These are phyloP conservation scores for Lactuca saligna DNA, from an alignment of 129 eudicot species.

Conservation along the genomic window DNA sequence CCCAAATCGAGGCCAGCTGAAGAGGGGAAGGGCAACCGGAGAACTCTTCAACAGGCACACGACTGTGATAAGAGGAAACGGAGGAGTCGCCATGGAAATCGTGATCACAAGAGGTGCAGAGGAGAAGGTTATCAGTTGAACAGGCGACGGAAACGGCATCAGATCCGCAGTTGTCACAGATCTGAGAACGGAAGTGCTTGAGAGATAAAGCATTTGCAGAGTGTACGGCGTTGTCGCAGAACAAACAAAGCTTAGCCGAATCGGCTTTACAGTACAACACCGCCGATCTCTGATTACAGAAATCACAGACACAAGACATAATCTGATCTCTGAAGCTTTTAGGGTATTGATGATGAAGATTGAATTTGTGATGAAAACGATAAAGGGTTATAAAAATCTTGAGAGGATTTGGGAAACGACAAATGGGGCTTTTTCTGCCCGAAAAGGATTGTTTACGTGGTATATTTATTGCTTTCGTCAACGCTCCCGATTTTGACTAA, in stretches of 20 bases:
- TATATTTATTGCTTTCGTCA: constrained; percentile 16
- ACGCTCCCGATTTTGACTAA: constrained; percentile 10
- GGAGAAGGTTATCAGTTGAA: constrained; percentile 56
- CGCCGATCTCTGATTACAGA: constrained; percentile 60
- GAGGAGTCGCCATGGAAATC: constrained; percentile 50
- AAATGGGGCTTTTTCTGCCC: constrained; percentile 24
- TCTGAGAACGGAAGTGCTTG: constrained; percentile 80
- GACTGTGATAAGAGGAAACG: constrained; percentile 40
- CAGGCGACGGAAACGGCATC: constrained; percentile 58
- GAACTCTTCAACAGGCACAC: constrained; percentile 47
- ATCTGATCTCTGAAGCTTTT: background rate
- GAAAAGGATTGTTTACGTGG: constrained; percentile 22
- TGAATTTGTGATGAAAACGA: constrained; percentile 2
- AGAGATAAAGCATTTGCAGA: constrained; percentile 87
- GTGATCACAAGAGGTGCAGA: constrained; percentile 61
- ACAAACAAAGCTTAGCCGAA: constrained; percentile 76
- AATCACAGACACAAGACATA: constrained; percentile 55
- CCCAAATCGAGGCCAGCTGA: constrained; percentile 62
- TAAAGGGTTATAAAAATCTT: background rate
- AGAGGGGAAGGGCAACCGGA: constrained; percentile 61
- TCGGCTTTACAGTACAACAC: constrained; percentile 82
- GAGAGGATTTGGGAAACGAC: constrained; percentile 13
- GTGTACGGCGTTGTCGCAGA: constrained; percentile 80
- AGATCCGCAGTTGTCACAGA: constrained; percentile 71
- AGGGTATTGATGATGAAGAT: background rate